Conservation (phyloP, 768 basidiomycete genomes). For the Mycena amicta region DNA sequence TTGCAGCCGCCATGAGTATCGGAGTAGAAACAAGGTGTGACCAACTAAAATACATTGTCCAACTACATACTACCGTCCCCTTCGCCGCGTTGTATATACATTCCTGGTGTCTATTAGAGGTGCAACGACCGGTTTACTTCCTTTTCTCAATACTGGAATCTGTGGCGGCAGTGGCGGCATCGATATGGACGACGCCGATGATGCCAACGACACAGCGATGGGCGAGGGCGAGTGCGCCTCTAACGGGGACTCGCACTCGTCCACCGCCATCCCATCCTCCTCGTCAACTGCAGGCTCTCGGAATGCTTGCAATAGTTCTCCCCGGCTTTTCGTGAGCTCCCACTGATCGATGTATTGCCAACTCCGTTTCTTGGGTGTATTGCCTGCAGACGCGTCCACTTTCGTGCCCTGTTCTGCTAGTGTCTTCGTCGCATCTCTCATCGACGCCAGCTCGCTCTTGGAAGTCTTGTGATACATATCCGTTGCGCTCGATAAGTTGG, state of each 20-base stretch:
- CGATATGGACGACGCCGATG: slow-evolving; percentile 42
- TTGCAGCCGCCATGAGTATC: not conserved
- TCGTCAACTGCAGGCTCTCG: slow-evolving; percentile 34
- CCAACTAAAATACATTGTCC: not conserved
- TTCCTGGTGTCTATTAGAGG: slow-evolving; percentile 48
- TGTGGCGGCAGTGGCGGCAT: slow-evolving; percentile 22
- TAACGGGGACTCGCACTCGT: slow-evolving; percentile 26
- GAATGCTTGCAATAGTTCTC: slow-evolving; percentile 58
- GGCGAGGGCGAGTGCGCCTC: slow-evolving; percentile 21
- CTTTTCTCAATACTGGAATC: slow-evolving; percentile 21
- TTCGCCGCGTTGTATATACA: slow-evolving; percentile 38
- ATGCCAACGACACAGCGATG: slow-evolving; percentile 35
- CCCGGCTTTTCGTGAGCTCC: slow-evolving; percentile 68
- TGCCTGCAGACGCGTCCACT: slow-evolving; percentile 69
- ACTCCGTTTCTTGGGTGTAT: slow-evolving; percentile 74
- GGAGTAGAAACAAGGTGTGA: not conserved
- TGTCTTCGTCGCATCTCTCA: slow-evolving; percentile 52
- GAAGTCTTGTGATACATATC: slow-evolving; percentile 48
- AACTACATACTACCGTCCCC: slow-evolving; percentile 17
- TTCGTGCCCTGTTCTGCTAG: slow-evolving; percentile 60
- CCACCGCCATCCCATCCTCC: slow-evolving; percentile 33
- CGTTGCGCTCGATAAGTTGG: slow-evolving; percentile 40
- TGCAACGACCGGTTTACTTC: slow-evolving; percentile 21
- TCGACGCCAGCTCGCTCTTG: slow-evolving; percentile 44
- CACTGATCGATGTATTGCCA: slow-evolving; percentile 75